phyloP scores from a whole-genome alignment of 2,329 filamentous ascomycete genomes.

The Sarocladiaceae sp. region DNA sequence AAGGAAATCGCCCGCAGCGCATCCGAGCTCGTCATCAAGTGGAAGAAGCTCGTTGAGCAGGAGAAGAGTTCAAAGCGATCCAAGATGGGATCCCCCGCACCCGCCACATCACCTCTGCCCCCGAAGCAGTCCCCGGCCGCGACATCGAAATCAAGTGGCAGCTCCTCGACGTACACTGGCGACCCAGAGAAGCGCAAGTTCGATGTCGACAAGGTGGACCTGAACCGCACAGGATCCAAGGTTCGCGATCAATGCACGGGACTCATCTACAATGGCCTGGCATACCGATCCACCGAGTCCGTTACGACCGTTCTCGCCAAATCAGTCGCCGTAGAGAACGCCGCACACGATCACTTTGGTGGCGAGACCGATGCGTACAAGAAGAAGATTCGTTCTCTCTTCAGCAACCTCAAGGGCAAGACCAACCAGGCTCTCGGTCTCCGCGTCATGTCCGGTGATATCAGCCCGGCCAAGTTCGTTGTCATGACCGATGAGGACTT shows the following conservation, averaged over 20 bases:
- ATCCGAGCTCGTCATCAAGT: slow-evolving; percentile 79
- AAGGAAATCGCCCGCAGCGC: slow-evolving; percentile 77
- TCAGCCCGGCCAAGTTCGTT: slow-evolving; percentile 71
- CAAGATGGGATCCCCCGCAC: slow-evolving; percentile 36
- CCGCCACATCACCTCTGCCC: slow-evolving; percentile 52
- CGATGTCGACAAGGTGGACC: slow-evolving; percentile 75
- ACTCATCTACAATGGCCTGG: slow-evolving; percentile 88
- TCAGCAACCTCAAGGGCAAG: slow-evolving; percentile 91
- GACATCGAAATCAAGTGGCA: slow-evolving; percentile 10
- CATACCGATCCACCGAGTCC: slow-evolving; percentile 65
- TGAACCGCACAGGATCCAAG: slow-evolving; percentile 67
- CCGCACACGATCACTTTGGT: slow-evolving; percentile 66
- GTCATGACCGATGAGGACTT: slow-evolving; percentile 86
- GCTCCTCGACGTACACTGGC: slow-evolving; percentile 37
- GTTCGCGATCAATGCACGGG: slow-evolving; percentile 83
- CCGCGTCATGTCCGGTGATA: slow-evolving; percentile 70
- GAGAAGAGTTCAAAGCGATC: slow-evolving; percentile 49
- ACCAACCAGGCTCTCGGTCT: slow-evolving; percentile 74
- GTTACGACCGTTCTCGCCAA: slow-evolving; percentile 67
- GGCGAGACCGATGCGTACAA: slow-evolving; percentile 74
- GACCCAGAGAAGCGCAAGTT: slow-evolving; percentile 77
- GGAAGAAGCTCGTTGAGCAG: slow-evolving; percentile 73
- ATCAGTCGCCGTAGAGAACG: slow-evolving; percentile 77
- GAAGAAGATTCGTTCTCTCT: slow-evolving; percentile 85
- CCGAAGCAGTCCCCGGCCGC: slow-evolving; percentile 26